Conservation (phyloP, 345 rosid genomes). For the Sonneratia caseolaris region DNA sequence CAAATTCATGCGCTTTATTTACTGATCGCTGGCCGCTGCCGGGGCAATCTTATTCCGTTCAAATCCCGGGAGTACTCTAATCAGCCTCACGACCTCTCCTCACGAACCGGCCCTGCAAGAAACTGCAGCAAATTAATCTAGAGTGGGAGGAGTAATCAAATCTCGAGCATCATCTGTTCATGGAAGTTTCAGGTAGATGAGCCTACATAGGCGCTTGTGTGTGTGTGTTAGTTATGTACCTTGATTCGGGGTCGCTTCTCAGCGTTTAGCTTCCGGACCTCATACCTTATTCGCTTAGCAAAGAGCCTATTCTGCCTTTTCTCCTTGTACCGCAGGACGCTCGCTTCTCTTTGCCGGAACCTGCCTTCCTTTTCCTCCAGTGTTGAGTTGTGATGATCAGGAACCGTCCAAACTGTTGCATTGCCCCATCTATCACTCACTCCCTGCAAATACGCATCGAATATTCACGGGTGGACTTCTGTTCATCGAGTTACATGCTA, state of each 20-base stretch:
- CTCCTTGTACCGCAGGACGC: constrained; percentile 85
- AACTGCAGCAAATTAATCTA: neutral
- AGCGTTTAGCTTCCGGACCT: constrained; percentile 91
- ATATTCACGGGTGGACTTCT: too few species aligned
- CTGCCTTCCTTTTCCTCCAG: constrained; percentile 20
- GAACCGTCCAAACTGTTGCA: constrained; percentile 45
- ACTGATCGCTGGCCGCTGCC: too few species aligned
- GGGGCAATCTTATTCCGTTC: neutral
- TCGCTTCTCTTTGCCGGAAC: constrained; percentile 65
- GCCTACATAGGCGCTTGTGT: neutral
- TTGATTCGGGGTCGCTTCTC: constrained; percentile 89
- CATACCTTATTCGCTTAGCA: constrained; percentile 68
- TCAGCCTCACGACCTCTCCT: constrained; percentile 25
- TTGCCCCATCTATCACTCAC: constrained; percentile 17
- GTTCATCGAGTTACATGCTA: too few species aligned
- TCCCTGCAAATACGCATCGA: constrained; percentile 22
- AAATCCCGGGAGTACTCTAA: neutral
- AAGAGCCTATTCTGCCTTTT: constrained; percentile 82
- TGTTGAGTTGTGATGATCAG: constrained; percentile 30
- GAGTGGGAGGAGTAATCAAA: neutral
- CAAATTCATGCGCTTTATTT: too few species aligned
- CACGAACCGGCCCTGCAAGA: constrained; percentile 58
- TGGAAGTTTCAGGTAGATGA: neutral
- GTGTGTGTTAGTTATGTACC: constrained; percentile 16
- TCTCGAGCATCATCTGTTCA: neutral